Conservation (phyloP, 1,284 basidiomycete genomes). For the Hortiboletus rubellus region DNA sequence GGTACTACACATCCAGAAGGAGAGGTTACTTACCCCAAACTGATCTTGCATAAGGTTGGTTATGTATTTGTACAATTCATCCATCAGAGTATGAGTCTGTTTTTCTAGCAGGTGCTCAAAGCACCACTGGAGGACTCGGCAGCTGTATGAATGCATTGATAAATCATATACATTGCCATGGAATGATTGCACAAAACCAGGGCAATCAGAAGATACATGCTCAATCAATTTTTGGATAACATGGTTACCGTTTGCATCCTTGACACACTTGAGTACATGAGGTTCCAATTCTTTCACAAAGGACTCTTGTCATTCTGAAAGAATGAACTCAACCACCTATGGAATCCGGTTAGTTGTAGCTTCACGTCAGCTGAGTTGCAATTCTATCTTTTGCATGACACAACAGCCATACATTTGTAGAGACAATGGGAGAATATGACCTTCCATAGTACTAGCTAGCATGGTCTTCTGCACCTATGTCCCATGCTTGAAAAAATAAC, state of each 20-base stretch:
- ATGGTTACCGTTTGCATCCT: conserved; percentile 95
- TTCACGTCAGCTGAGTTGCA: conserved; percentile 1
- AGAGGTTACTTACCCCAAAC: conserved; percentile 66
- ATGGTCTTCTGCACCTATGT: conserved; percentile 72
- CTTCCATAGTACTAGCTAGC: conserved; percentile 78
- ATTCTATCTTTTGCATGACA: conserved; percentile 78
- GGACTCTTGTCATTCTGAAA: conserved; percentile 71
- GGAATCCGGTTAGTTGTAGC: conserved; percentile 9
- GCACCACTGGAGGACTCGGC: conserved; percentile 92
- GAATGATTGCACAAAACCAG: conserved; percentile 80
- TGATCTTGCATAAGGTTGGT: conserved; percentile 81
- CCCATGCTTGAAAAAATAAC: conserved; percentile 92
- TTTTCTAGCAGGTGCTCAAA: conserved; percentile 82
- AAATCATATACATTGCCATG: conserved; percentile 80
- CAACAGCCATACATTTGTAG: conserved; percentile 96
- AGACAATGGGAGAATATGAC: conserved; percentile 76
- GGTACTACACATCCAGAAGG: background rate
- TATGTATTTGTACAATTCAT: conserved; percentile 80
- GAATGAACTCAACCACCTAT: conserved; percentile 83
- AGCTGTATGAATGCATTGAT: conserved; percentile 91
- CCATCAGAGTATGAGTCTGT: conserved; percentile 72
- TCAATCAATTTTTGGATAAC: conserved; percentile 89
- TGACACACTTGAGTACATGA: conserved; percentile 85
- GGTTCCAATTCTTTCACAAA: conserved; percentile 83
- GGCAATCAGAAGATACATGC: conserved; percentile 70